These are phyloP conservation scores for Arthrinium phaeospermum DNA, from an alignment of 2,329 filamentous ascomycete genomes.

Conservation along the genomic window DNA sequence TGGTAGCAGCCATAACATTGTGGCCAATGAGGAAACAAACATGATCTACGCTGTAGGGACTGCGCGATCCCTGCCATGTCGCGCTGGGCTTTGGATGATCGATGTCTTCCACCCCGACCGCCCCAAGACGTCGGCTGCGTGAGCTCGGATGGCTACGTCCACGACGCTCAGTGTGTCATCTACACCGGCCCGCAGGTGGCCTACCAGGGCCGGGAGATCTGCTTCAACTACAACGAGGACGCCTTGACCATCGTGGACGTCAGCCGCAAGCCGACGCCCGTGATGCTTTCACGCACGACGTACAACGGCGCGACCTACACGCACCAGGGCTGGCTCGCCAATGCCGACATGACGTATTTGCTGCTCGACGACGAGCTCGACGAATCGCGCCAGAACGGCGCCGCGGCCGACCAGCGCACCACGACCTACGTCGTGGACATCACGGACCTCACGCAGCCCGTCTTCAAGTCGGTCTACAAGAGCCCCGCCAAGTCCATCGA, in stretches of 20 bases:
- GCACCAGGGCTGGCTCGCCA: constrained; percentile 58
- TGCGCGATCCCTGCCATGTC: constrained; percentile 49
- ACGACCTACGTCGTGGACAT: constrained; percentile 56
- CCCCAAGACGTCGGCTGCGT: constrained; percentile 58
- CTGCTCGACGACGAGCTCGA: constrained; percentile 57
- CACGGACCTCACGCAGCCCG: constrained; percentile 44
- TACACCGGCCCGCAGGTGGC: constrained; percentile 55
- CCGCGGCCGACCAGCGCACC: constrained; percentile 43
- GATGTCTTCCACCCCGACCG: constrained; percentile 60
- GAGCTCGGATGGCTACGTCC: constrained; percentile 62
- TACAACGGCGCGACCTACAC: constrained; percentile 61
- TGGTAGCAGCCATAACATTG: constrained; percentile 53
- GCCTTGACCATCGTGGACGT: constrained; percentile 56
- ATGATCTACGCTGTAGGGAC: constrained; percentile 50
- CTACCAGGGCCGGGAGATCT: constrained; percentile 55
- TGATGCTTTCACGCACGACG: constrained; percentile 55
- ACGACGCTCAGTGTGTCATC: constrained; percentile 65
- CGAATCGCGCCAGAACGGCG: constrained; percentile 46
- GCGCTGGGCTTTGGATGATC: constrained; percentile 63
- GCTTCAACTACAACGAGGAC: constrained; percentile 62
- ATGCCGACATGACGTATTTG: constrained; percentile 43
- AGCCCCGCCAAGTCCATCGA: constrained; percentile 46
- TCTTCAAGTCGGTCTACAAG: constrained; percentile 47
- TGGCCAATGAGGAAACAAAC: constrained; percentile 50
- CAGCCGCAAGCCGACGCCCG: constrained; percentile 49